Base-by-base conservation (phyloP, 371 early-diverging fungal genomes). In the Syncephalastrum sp. region DNA sequence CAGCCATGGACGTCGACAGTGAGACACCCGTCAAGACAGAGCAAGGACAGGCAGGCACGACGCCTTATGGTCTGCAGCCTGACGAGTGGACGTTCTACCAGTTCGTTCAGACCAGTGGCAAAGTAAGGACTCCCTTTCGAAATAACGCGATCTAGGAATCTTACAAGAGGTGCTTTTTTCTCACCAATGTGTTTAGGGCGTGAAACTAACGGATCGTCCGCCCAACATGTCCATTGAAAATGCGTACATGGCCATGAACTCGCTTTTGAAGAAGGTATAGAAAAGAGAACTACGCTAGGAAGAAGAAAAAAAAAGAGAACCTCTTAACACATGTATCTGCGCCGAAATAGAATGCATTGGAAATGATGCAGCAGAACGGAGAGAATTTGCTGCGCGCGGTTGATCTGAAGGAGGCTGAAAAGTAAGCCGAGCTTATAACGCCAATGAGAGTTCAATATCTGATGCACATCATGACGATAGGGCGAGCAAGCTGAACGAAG, bases 211-310 rank as follows among this genome's bases (percentile, higher is more conserved):
- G 42, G 77, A 77, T 61, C 69, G 67, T 43, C 77, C 77, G 51
- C 64, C 72, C 6, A 74, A 73, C 33, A 71, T 74, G 66, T 69
- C 65, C 42, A 67, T 75, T 4, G 59, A 58, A 59, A 75, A 70
- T 16, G 70, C 78, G 5, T 76, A 74, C 24, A 25, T 61, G 14
- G 73, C 81, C 10, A 76, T 83, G 76, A 83, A 83, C 52, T 52
- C 72, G 5, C 45, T 83, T 19, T 51, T 79, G 54, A 74, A 72
- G 42, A 83, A 79, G 73, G 83, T 83, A 71, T 25, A 16, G 25
- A 25, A 27, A 7, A 27, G 7, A 5, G 27, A 3, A 7, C 1
- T 27, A 27, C 7, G 21, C 21, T 21, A 21, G 21, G 21, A 8
- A 13, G 24, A 24, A 48, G 8, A 33, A 33, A 51, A 27, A 42